A percentile compares a stretch with the other conserved stretches of the same genome.
phyloP scores from a whole-genome alignment of 805 yeast genomes.

The Yarrowia yakushimensis region DNA sequence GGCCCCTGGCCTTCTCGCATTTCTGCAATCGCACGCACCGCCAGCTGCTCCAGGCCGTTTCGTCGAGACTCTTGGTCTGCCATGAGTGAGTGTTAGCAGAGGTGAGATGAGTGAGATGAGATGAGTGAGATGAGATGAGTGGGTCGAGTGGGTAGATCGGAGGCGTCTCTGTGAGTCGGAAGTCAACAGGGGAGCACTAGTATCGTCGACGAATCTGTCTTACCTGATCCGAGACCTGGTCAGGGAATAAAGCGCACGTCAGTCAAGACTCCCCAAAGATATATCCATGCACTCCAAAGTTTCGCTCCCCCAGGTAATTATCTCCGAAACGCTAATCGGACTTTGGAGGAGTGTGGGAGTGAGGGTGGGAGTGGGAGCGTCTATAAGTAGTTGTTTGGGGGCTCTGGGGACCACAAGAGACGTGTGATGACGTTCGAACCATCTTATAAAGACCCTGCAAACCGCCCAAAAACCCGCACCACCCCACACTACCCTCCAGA shows the following conservation, averaged over 20 bases:
- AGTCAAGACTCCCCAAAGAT: constrained; percentile 16
- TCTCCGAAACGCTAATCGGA: constrained; percentile 18
- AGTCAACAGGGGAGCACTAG: background rate
- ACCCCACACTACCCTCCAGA: background rate
- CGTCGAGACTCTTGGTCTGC: background rate
- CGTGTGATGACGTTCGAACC: background rate
- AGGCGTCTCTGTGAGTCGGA: background rate
- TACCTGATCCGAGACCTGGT: constrained; percentile 16
- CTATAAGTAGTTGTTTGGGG: too few relatives aligned
- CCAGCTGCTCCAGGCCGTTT: constrained; percentile 11
- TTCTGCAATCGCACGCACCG: constrained; percentile 14
- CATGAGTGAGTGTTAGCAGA: background rate
- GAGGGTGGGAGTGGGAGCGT: too few relatives aligned
- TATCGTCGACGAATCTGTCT: background rate
- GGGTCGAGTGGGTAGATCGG: background rate
- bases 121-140: background rate
- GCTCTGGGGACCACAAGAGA: too few relatives aligned
- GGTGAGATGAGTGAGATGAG: background rate
- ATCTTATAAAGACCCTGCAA: background rate
- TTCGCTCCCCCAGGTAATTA: constrained; percentile 23
- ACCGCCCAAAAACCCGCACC: too few relatives aligned
- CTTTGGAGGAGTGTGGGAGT: too few relatives aligned
- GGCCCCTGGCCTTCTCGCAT: constrained; percentile 19
- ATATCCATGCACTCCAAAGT: constrained; percentile 20
- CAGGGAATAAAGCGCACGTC: constrained; percentile 14